Conservation (phyloP, 257 asterid species). For the Scutellaria baicalensis region DNA sequence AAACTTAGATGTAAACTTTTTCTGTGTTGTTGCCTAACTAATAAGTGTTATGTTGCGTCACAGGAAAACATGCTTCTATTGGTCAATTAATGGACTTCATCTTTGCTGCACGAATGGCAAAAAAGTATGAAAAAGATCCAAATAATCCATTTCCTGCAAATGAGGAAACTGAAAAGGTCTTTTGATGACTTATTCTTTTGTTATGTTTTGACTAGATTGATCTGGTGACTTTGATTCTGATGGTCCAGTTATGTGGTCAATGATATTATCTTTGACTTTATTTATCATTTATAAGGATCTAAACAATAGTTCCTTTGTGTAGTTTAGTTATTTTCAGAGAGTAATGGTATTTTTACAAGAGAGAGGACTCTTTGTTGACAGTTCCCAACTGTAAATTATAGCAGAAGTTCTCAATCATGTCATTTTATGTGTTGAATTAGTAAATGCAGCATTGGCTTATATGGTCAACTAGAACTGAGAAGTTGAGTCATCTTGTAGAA, state of each 20-base stretch:
- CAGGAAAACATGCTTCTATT: constrained; percentile 66
- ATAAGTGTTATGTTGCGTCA: constrained; percentile 17
- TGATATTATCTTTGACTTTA: neutral
- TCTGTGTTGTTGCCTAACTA: constrained; percentile 3
- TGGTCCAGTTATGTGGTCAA: neutral
- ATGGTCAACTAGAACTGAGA: neutral
- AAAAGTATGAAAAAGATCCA: constrained; percentile 46
- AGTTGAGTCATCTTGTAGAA: neutral
- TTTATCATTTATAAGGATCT: too few species aligned
- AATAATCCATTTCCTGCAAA: constrained; percentile 23
- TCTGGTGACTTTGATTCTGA: neutral
- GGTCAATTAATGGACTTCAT: constrained; percentile 66
- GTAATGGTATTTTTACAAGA: too few species aligned
- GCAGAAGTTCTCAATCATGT: neutral
- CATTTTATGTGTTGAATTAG: constrained; percentile 2
- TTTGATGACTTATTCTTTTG: constrained; percentile 1
- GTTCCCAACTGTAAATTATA: neutral
- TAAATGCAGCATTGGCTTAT: neutral
- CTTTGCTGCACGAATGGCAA: constrained; percentile 78
- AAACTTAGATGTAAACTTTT: neutral
- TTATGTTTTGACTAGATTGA: neutral
- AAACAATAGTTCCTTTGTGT: too few species aligned
- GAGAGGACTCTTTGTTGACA: neutral
- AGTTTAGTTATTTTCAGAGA: too few species aligned
- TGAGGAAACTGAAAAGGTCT: constrained; percentile 48